phyloP scores from a whole-genome alignment of 2,329 filamentous ascomycete genomes.

The Ilyonectria destructans region DNA sequence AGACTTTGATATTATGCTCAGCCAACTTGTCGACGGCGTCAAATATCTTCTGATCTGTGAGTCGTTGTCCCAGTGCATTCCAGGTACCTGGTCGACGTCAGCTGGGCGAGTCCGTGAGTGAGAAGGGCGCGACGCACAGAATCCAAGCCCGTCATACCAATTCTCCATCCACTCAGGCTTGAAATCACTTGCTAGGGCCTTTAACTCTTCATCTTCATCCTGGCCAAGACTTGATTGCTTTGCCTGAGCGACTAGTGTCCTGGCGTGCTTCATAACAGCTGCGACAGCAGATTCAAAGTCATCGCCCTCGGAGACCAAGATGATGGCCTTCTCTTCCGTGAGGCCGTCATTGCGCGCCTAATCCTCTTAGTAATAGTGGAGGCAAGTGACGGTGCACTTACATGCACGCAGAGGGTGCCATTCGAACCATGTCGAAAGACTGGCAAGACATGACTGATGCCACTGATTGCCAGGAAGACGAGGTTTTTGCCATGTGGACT shows the following conservation, averaged over 20 bases:
- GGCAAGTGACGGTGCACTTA: slow-evolving; percentile 56
- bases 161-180: slow-evolving; percentile 81
- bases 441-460: slow-evolving; percentile 79
- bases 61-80: slow-evolving; percentile 89
- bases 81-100: slow-evolving; percentile 76
- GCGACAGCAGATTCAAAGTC: slow-evolving; percentile 84
- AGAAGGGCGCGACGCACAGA: slow-evolving; percentile 71
- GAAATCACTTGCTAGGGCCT: slow-evolving; percentile 64
- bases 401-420: slow-evolving; percentile 79
- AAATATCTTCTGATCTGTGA: slow-evolving; percentile 87
- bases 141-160: slow-evolving; percentile 94
- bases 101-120: neutral
- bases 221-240: slow-evolving; percentile 62
- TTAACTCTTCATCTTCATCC: slow-evolving; percentile 65
- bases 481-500: slow-evolving; percentile 80
- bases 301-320: slow-evolving; percentile 81
- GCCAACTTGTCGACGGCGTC: slow-evolving; percentile 81
- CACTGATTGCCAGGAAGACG: slow-evolving; percentile 85
- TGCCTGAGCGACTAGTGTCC: slow-evolving; percentile 64
- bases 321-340: slow-evolving; percentile 67
- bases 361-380: slow-evolving; percentile 31
- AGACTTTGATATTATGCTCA: slow-evolving; percentile 81
- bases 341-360: slow-evolving; percentile 78
- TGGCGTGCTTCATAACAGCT: slow-evolving; percentile 90
- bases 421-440: slow-evolving; percentile 76